phyloP scores from a whole-genome alignment of 2,329 filamentous ascomycete genomes.

The Xylaria sp. region DNA sequence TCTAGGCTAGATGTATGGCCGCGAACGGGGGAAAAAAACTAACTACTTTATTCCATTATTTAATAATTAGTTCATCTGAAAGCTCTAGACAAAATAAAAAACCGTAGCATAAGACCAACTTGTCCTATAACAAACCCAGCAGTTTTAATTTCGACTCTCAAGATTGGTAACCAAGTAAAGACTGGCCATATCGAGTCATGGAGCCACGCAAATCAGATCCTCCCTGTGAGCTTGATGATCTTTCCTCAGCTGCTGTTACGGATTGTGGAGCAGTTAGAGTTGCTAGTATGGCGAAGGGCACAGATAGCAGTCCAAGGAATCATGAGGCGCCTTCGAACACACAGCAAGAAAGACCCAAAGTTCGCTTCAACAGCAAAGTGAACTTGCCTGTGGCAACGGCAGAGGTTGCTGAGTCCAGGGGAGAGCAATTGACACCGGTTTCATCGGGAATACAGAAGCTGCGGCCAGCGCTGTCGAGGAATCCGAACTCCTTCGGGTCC shows the following conservation, averaged over 20 bases:
- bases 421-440: conserved; percentile 13
- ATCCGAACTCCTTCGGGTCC: conserved; percentile 49
- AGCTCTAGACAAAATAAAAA: neutral
- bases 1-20: neutral
- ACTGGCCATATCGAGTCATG: conserved; percentile 14
- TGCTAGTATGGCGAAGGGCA: neutral
- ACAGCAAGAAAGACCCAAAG: conserved; percentile 32
- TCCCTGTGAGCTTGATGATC: conserved; percentile 30
- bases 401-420: conserved; percentile 13
- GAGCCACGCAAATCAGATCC: conserved; percentile 21
- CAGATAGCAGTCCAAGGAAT: neutral
- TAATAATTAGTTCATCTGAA: neutral
- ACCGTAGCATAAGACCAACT: neutral
- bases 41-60: neutral
- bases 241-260: neutral
- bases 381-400: conserved; percentile 6
- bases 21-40: neutral
- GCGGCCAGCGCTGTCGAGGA: conserved; percentile 53
- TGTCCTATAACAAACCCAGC: neutral
- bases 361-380: conserved; percentile 35
- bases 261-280: neutral
- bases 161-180: neutral
- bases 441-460: conserved; percentile 40
- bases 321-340: neutral
- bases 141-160: neutral